Base-by-base conservation (phyloP, 2,329 filamentous ascomycete species). In the Penicillium corylophilum region DNA sequence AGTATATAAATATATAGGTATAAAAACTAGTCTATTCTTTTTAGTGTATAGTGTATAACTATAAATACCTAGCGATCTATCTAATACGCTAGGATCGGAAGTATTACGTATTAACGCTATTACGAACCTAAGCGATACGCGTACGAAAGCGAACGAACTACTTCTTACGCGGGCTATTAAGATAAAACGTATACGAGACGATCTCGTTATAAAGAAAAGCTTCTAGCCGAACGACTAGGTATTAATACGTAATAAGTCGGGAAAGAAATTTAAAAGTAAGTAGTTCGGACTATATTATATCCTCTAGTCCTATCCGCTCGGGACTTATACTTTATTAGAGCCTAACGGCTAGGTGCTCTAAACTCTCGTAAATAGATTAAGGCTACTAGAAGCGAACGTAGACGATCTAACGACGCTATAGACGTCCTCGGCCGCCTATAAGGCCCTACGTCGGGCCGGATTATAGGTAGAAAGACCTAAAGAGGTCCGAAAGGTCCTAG, bases 231-330 rank as follows among this genome's bases (percentile, higher is more conserved):
- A 16, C 4, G 31, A 20, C 9, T 57, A 50, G 40, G 10, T 57
- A 13, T 23, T 57, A 23, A 20, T 57, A 4, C 7, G 7, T 4
- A 24, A 24, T 24, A 24, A 24, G 23, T 4, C 23, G 1, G 7
- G 24, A 15, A 48, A 56, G 16, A 54, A 54, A 2, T 56, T 51
- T 20, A 16, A 56, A 22, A 54, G 18, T 45, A 54, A 46, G n/a
- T 57, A 48, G 22, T 57, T 54, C 20, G 12, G 49, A 5, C 44
- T 29, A 9, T 57, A 52, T 48, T 12, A 33, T 20, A 6, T 57
- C 1, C 12, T 57, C 12, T 16, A 46, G n/a, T 1, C 2, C 5
- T 45, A 54, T 26, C 12, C 38, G 24, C 12, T 52, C n/a, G 18
- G 26, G 6, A 57, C 22, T 12, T 57, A 57, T 44, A 45, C 23